phyloP scores from a whole-genome alignment of 352 stramenopile genomes.

The Albugo candida region DNA sequence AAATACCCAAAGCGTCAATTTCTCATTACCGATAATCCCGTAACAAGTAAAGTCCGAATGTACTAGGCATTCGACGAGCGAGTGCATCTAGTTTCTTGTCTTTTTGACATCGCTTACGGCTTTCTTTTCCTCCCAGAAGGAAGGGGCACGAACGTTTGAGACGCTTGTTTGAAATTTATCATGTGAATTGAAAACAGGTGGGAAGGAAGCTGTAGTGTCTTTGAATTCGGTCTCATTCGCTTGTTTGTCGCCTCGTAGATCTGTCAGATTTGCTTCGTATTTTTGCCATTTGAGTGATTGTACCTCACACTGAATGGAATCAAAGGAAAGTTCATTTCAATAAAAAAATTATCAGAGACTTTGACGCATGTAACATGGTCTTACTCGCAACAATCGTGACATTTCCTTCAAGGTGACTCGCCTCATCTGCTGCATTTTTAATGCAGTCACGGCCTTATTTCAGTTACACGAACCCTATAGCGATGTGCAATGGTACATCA shows the following conservation, averaged over 20 bases:
- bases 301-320: slow-evolving; percentile 18
- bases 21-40: background rate
- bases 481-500: too few species aligned
- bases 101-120: slow-evolving; percentile 7
- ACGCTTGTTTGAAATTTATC: too few species aligned
- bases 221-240: background rate
- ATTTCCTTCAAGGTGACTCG: too few species aligned
- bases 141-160: background rate
- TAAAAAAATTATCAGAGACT: too few species aligned
- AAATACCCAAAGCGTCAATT: slow-evolving; percentile 30
- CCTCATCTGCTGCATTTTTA: too few species aligned
- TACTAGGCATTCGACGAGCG: slow-evolving; percentile 17
- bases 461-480: too few species aligned
- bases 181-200: too few species aligned
- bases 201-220: too few species aligned
- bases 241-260: background rate
- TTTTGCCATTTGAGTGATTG: slow-evolving; percentile 29
- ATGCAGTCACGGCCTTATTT: too few species aligned
- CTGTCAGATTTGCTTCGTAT: slow-evolving; percentile 9
- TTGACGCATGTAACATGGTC: too few species aligned
- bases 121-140: background rate
- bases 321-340: too few species aligned
- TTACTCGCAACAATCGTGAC: too few species aligned
- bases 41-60: slow-evolving; percentile 20
- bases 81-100: slow-evolving; percentile 5